Evolutionary conservation across 192 early-diverging fungal genomes (phyloP), one percentile per base, ranked within the genome.

Genomic region (Diversispora epigaea): DNA sequence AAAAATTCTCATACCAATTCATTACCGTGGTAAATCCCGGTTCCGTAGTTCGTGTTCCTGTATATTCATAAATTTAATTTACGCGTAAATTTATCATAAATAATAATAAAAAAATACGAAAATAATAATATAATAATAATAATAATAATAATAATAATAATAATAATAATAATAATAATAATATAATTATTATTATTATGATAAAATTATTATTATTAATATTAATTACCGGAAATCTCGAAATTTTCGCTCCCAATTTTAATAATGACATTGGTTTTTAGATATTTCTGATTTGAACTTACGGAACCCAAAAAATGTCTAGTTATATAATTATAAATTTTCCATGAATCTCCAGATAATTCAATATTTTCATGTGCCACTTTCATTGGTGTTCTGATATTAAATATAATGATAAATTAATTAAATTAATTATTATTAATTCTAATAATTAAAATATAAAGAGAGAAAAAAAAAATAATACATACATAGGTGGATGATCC

Each of bases 401-500:
- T 32, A 32, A 32, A 32, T 32, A 32, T 32, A 32, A 32, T 32
- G 0, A 32, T 32, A 32, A 32, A 32, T 32, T 32, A 32, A 32
- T 32, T 32, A 32, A 32, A 32, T 32, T 32, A 32, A 32, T 32
- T 32, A 32, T 32, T 32, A 32, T 32, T 32, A 32, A 32, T 32
- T 32, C 25, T 32, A 32, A 32, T 32, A 32, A 32, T 32, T 32
- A 32, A 32, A 32, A 32, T 32, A 2, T 32, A 32, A 32, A 32
- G 25, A 32, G 25, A 32, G 25, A 32, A 2, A 32, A 12, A 49
- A 49, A 7, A 64, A 7, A 15, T 12, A 25, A 46, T 58, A 60
- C 43, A 67, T 80, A 84, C 82, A 85, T 85, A 21, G 85, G 85
- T 25, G 86, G 85, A 80, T 86, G 85, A 60, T 86, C 85, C 61